phyloP scores from a whole-genome alignment of 306 rosid genomes.

The Ammopiptanthus mongolicus region DNA sequence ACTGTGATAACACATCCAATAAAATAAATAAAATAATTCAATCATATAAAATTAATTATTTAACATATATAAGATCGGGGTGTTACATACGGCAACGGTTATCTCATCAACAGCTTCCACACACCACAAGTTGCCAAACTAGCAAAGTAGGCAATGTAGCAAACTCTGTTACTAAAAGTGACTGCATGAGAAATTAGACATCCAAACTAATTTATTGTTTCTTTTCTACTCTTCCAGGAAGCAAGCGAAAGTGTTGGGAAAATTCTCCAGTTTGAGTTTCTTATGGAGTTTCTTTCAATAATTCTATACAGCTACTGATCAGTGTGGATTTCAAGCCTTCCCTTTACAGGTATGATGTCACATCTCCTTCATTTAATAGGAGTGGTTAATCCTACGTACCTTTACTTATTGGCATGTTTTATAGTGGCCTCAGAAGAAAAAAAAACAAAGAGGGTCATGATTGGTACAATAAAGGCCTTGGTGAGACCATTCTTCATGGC shows the following conservation, averaged over 20 bases:
- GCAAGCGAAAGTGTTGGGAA: slow-evolving; percentile 46
- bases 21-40: too few relatives aligned
- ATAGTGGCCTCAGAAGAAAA: slow-evolving; percentile 49
- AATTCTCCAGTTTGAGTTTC: slow-evolving; percentile 45
- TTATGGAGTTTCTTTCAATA: slow-evolving; percentile 54
- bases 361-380: neutral
- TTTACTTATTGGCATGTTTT: slow-evolving; percentile 33
- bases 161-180: neutral
- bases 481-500: slow-evolving; percentile 21
- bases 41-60: too few relatives aligned
- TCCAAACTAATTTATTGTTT: neutral
- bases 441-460: slow-evolving; percentile 35
- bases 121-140: slow-evolving; percentile 59
- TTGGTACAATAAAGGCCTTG: slow-evolving; percentile 30
- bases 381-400: neutral
- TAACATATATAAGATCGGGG: too few relatives aligned
- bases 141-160: slow-evolving; percentile 36
- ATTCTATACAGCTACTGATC: slow-evolving; percentile 46
- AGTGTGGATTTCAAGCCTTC: slow-evolving; percentile 44
- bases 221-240: slow-evolving; percentile 37
- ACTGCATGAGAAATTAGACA: slow-evolving; percentile 1
- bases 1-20: too few relatives aligned
- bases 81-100: too few relatives aligned
- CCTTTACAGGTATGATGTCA: slow-evolving; percentile 35
- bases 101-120: slow-evolving; percentile 61